A percentile compares a stretch with the other conserved stretches of the same genome.
These are phyloP conservation scores for Fusarium succisae DNA, from an alignment of 2,329 filamentous ascomycete genomes.

Conservation along the genomic window DNA sequence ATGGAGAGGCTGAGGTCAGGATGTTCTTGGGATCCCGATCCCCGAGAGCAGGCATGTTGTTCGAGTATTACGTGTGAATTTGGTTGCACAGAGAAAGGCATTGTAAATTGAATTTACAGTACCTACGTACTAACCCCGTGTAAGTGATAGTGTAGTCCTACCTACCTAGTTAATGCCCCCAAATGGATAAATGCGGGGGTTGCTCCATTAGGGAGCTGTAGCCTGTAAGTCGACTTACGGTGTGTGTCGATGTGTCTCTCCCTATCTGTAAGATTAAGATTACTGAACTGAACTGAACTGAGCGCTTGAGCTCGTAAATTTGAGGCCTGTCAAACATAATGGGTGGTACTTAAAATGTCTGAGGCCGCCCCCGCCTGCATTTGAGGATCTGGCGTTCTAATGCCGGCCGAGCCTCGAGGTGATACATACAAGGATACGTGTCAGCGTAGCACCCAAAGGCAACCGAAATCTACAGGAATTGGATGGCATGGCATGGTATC, in stretches of 20 bases:
- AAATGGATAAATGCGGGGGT: neutral
- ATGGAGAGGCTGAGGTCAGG: neutral
- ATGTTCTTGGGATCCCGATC: neutral
- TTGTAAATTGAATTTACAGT: neutral
- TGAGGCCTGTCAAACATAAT: neutral
- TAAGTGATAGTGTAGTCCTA: neutral
- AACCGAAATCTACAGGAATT: neutral
- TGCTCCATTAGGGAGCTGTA: neutral
- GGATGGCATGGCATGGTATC: neutral
- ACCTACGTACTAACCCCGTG: neutral
- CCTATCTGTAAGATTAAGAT: neutral
- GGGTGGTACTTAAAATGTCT: neutral
- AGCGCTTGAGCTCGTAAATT: neutral
- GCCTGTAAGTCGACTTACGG: too few relatives aligned
- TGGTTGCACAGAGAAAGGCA: neutral
- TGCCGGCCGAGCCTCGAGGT: neutral
- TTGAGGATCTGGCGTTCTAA: neutral
- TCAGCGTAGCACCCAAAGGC: neutral
- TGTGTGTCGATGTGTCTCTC: too few relatives aligned
- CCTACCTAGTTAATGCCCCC: neutral
- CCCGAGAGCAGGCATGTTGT: neutral
- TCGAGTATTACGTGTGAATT: neutral
- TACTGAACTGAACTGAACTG: neutral
- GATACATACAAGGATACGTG: neutral
- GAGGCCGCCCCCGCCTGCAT: neutral